Evolutionary conservation across 192 early-diverging fungal species (phyloP).

Genomic region (Entomortierella chlamydospora): DNA sequence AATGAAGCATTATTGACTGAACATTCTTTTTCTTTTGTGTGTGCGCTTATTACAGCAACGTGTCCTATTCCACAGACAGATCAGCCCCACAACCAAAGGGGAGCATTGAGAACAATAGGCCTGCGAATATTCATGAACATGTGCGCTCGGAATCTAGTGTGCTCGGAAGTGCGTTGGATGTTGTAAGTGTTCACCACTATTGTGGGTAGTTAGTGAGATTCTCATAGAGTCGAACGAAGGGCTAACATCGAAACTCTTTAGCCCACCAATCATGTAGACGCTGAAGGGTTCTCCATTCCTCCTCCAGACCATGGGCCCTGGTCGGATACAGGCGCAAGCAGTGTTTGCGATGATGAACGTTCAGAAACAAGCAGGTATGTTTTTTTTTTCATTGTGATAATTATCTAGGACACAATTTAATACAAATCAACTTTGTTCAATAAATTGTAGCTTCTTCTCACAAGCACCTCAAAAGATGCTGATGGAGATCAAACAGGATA

Average conservation of each 20-base stretch:
- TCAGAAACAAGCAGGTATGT: slow-evolving; percentile 54
- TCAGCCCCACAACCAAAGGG: slow-evolving; percentile 34
- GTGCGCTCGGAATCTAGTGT: slow-evolving; percentile 35
- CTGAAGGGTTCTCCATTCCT: slow-evolving; percentile 65
- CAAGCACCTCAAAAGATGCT: slow-evolving; percentile 42
- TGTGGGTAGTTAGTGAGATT: not conserved
- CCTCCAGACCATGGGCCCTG: slow-evolving; percentile 59
- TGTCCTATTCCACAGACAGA: slow-evolving; percentile 43
- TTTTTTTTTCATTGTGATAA: not conserved
- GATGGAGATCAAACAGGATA: slow-evolving; percentile 41
- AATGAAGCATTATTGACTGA: too few species aligned
- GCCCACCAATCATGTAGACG: slow-evolving; percentile 52
- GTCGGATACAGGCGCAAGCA: slow-evolving; percentile 33
- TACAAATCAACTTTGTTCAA: not conserved
- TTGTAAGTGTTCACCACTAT: slow-evolving; percentile 15
- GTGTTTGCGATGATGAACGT: slow-evolving; percentile 52
- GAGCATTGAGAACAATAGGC: slow-evolving; percentile 16
- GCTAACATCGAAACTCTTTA: not conserved
- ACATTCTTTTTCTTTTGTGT: not conserved
- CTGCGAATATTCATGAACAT: slow-evolving; percentile 17
- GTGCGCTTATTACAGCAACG: slow-evolving; percentile 20
- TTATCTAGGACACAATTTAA: not conserved
- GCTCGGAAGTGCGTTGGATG: slow-evolving; percentile 30
- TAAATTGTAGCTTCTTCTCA: slow-evolving; percentile 23
- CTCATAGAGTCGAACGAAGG: not conserved